phyloP scores from a whole-genome alignment of 2,329 filamentous ascomycete genomes.

The Pseudovirgaria hyperparasitica region DNA sequence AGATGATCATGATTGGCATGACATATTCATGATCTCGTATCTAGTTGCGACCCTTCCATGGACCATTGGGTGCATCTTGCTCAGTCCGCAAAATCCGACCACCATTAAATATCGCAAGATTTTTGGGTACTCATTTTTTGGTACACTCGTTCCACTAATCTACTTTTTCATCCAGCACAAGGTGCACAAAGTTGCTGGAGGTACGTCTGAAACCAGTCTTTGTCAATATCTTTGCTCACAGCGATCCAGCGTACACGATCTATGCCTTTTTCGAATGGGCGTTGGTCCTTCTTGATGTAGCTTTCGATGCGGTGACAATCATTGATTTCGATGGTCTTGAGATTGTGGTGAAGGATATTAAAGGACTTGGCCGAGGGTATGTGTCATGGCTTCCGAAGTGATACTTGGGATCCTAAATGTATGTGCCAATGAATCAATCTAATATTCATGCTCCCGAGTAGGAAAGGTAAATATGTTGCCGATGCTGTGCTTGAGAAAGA shows the following conservation, averaged over 20 bases:
- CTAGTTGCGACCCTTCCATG: conserved; percentile 87
- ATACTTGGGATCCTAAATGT: conserved; percentile 42
- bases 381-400: conserved; percentile 92
- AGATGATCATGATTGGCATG: conserved; percentile 96
- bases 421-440: conserved; percentile 25
- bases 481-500: conserved; percentile 53
- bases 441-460: conserved; percentile 13
- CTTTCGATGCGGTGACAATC: conserved; percentile 87
- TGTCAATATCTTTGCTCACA: conserved; percentile 11
- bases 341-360: conserved; percentile 75
- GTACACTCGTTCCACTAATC: conserved; percentile 74
- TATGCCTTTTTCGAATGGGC: conserved; percentile 99
- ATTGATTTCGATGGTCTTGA: conserved; percentile 86
- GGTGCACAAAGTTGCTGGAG: conserved; percentile 83
- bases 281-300: conserved; percentile 87
- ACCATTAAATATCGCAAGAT: conserved; percentile 85
- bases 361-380: conserved; percentile 93
- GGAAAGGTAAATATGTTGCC: conserved; percentile 33
- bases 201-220: conserved; percentile 38
- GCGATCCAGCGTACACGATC: conserved; percentile 69
- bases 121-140: conserved; percentile 74
- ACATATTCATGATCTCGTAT: conserved; percentile 99
- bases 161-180: conserved; percentile 99
- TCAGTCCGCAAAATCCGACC: conserved; percentile 72
- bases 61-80: conserved; percentile 78